These are phyloP conservation scores for Lichtheimia ramosa DNA, from an alignment of 371 early-diverging fungal genomes.

Conservation along the genomic window DNA sequence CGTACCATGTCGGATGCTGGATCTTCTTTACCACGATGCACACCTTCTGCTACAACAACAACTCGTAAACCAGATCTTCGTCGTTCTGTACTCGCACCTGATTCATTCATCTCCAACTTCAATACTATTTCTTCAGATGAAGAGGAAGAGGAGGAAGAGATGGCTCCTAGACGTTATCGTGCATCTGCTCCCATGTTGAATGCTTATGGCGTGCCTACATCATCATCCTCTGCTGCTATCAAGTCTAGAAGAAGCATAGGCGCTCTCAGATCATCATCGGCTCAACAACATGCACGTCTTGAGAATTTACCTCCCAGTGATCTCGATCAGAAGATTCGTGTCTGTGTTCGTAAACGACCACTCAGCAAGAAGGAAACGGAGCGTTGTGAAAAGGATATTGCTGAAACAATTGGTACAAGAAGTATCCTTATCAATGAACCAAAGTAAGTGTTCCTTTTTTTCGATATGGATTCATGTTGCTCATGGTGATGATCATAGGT, in stretches of 20 bases:
- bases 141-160: slow-evolving; percentile 35
- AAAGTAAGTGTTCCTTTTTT: slow-evolving; percentile 76
- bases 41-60: not conserved
- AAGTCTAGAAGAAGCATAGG: slow-evolving; percentile 11
- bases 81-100: slow-evolving; percentile 10
- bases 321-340: slow-evolving; percentile 83
- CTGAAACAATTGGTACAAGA: slow-evolving; percentile 59
- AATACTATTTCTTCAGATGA: slow-evolving; percentile 14
- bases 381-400: slow-evolving; percentile 85
- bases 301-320: slow-evolving; percentile 35
- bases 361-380: slow-evolving; percentile 81
- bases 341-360: slow-evolving; percentile 96
- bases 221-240: slow-evolving; percentile 4
- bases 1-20: slow-evolving; percentile 46
- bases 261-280: slow-evolving; percentile 6
- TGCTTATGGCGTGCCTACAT: slow-evolving; percentile 40
- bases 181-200: slow-evolving; percentile 43
- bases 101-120: not conserved
- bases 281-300: not conserved
- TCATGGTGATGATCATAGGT: slow-evolving; percentile 33
- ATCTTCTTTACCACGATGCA: slow-evolving; percentile 9
- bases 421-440: slow-evolving; percentile 87
- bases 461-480: not conserved
- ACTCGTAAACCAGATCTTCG: slow-evolving; percentile 14
- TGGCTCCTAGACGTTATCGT: slow-evolving; percentile 18